A percentile compares a stretch with the other conserved stretches of the same genome.
Conservation (phyloP, 192 early-diverging fungal genomes). For the Linnemannia zychae region DNA sequence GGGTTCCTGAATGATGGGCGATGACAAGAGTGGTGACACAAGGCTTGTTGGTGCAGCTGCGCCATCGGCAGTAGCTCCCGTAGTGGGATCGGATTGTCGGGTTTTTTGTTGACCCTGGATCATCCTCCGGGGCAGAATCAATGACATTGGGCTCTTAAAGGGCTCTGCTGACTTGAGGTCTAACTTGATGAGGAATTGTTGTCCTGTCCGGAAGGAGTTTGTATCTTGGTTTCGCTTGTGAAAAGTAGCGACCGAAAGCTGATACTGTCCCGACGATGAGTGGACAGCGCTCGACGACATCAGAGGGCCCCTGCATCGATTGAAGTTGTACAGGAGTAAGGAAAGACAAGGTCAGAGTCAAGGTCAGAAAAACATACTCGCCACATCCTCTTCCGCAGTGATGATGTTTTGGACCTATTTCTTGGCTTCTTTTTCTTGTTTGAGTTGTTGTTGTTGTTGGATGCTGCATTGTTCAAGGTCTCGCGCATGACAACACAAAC, state of each 20-base stretch:
- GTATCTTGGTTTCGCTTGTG: slow-evolving; percentile 54
- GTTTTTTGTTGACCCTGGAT: slow-evolving; percentile 48
- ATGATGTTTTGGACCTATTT: too few species aligned
- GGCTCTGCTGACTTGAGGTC: slow-evolving; percentile 40
- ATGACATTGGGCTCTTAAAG: slow-evolving; percentile 45
- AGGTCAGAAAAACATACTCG: not conserved
- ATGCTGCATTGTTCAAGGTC: not conserved
- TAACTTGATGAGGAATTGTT: slow-evolving; percentile 50
- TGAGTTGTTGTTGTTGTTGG: not conserved
- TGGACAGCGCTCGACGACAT: slow-evolving; percentile 14
- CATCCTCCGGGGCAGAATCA: slow-evolving; percentile 41
- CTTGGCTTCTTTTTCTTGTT: not conserved
- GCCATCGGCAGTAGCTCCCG: not conserved
- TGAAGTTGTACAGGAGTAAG: not conserved
- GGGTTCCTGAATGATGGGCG: slow-evolving; percentile 4
- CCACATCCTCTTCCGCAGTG: too few species aligned
- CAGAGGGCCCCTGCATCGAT: slow-evolving; percentile 13
- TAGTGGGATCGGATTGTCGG: slow-evolving; percentile 25
- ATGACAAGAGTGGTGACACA: not conserved
- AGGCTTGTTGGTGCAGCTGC: not conserved
- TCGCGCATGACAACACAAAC: not conserved
- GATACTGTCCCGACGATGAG: slow-evolving; percentile 34
- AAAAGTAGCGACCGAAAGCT: slow-evolving; percentile 45
- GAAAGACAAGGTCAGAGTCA: not conserved
- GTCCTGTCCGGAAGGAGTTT: slow-evolving; percentile 51